Evolutionary conservation across 78 protist species (phyloP), one percentile per base, ranked within the genome.

Genomic region (Dictyostelium citrinum): DNA sequence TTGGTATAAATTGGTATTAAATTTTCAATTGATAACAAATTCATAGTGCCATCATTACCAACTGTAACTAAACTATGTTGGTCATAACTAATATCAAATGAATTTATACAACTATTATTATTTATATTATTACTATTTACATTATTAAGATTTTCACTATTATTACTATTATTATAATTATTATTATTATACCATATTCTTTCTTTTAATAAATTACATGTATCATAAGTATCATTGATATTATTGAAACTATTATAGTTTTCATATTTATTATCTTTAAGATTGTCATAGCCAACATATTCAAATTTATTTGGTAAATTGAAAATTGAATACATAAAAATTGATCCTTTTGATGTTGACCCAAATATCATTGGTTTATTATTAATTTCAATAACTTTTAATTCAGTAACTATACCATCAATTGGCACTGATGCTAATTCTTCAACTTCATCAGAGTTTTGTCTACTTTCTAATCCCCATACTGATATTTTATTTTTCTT

Each of bases 401-500:
- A 39, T 3, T 81, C 86, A 20, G 77, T 81, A 8, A 81, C 60
- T 3, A 81, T 61, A 61, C 76, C 76, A 61, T 61, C 46, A 7
- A 61, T 14, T 45, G 27, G 51, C 4, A 78, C 35, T 64, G 82
- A 43, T 77, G 60, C 22, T 17, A 78, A 31, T 31, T 72, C 71
- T 33, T 64, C 64, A 41, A 60, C n/a, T 60, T 86, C 93, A 35
- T 78, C 84, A 7, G 43, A 20, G 27, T 61, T 39, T 78, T 60
- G 61, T 78, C 45, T 86, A 67, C 75, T 78, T 22, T 86, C 85
- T 27, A 78, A 33, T 45, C 49, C 45, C 93, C 93, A 86, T 17
- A 86, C 31, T 45, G 85, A 60, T 17, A 86, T 27, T 68, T 55
- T 86, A 86, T 86, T 86, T n/a, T 67, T 78, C 91, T 85, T 49